Conservation (phyloP, 176 grass and related monocot genomes). For the Cenchrus americanus region DNA sequence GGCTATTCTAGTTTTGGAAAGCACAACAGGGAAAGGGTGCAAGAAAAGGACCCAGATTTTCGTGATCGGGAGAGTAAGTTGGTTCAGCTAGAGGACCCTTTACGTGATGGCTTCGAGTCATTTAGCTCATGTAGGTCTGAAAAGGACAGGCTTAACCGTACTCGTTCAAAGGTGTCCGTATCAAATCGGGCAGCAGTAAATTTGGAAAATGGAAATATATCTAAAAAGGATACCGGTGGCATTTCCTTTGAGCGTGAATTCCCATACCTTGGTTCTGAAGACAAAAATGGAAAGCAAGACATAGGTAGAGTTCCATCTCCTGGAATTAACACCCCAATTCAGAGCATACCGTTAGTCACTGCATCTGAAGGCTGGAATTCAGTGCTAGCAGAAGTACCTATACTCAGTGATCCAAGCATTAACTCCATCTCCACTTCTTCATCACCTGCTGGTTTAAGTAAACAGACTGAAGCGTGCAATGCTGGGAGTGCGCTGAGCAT, state of each 20-base stretch:
- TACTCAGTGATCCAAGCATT: constrained; percentile 45
- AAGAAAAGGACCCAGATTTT: constrained; percentile 57
- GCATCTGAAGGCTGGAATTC: constrained; percentile 51
- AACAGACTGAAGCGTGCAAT: constrained; percentile 33
- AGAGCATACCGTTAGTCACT: constrained; percentile 57
- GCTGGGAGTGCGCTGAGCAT: constrained; percentile 56
- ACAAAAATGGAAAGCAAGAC: constrained; percentile 60
- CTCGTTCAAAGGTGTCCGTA: constrained; percentile 44
- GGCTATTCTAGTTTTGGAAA: constrained; percentile 76
- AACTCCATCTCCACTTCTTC: constrained; percentile 35
- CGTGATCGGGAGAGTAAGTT: constrained; percentile 56
- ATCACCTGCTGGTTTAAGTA: constrained; percentile 31
- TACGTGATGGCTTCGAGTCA: constrained; percentile 50
- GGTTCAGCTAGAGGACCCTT: constrained; percentile 44
- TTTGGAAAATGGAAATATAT: constrained; percentile 47
- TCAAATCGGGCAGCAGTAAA: constrained; percentile 41
- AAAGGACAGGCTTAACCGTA: constrained; percentile 55
- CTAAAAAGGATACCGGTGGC: constrained; percentile 45
- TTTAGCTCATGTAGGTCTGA: constrained; percentile 66
- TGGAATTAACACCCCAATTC: constrained; percentile 67
- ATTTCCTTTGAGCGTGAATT: constrained; percentile 70
- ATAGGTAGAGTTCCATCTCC: constrained; percentile 54
- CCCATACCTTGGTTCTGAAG: constrained; percentile 66
- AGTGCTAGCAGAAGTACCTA: constrained; percentile 72
- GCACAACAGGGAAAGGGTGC: constrained; percentile 50